These are phyloP conservation scores for Saccharomycopsis guyanensis DNA, from an alignment of 805 yeast species.

Conservation along the genomic window DNA sequence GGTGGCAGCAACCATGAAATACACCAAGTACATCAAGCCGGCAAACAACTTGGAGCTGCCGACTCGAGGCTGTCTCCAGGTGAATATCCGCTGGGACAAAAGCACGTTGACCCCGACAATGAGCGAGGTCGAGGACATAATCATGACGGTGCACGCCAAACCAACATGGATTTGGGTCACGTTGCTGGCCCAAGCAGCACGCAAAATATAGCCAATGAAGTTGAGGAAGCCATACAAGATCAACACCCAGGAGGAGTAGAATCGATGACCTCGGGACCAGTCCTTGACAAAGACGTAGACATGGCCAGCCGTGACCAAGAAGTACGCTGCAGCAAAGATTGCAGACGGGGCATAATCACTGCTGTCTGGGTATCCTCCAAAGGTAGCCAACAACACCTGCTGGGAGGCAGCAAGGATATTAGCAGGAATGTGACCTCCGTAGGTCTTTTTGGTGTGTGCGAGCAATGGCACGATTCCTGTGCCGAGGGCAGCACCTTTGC, in stretches of 20 bases:
- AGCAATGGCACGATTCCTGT: constrained; percentile 38
- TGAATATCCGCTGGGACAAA: constrained; percentile 63
- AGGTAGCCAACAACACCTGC: constrained; percentile 38
- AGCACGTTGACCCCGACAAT: constrained; percentile 54
- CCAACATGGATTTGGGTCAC: constrained; percentile 41
- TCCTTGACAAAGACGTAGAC: constrained; percentile 40
- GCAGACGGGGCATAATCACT: constrained; percentile 55
- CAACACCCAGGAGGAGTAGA: constrained; percentile 47
- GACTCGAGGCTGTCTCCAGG: constrained; percentile 70
- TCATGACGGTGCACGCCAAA: constrained; percentile 47
- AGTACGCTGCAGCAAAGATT: constrained; percentile 47
- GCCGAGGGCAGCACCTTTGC: constrained; percentile 41
- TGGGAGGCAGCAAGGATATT: constrained; percentile 26
- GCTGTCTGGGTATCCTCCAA: constrained; percentile 53
- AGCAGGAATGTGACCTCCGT: constrained; percentile 36
- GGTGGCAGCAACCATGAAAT: constrained; percentile 46
- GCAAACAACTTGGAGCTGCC: constrained; percentile 49
- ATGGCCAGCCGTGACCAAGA: constrained; percentile 41
- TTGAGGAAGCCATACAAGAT: constrained; percentile 45
- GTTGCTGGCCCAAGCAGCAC: constrained; percentile 55
- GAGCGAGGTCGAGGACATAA: constrained; percentile 50
- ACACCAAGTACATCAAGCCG: constrained; percentile 41
- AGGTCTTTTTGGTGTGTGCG: constrained; percentile 28
- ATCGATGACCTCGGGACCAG: constrained; percentile 48
- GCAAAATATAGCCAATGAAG: constrained; percentile 49